Evolutionary conservation across 345 rosid genomes (phyloP), one percentile per base, ranked within the genome.

Genomic region (Populus deltoides): DNA sequence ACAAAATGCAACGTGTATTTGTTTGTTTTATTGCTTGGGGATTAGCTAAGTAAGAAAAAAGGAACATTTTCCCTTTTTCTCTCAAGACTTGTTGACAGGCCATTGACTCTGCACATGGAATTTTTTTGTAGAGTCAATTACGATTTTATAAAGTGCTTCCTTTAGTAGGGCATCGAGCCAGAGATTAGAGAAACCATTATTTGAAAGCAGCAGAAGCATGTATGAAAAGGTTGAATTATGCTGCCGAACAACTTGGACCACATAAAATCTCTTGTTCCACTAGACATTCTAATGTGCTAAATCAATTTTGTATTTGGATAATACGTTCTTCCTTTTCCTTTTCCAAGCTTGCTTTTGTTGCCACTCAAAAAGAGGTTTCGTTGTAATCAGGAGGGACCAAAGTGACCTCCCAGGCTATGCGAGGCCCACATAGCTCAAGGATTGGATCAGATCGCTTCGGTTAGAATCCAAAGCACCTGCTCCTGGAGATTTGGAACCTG

Each of bases 391-490:
- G 75, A 75, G 63, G 76, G 77, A 57, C 83, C 75, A 20, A 65
- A 53, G 22, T 20, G 78, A 66, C 72, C 83, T 45, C 75, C 80
- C 2, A 7, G 41, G 55, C 63, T 6, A 35, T 22, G 27, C 41
- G 51, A 18, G 62, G 79, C 47, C 72, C 76, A 24, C 38, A 8
- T 61, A 16, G n/a, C 16, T 24, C 29, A 53, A 38, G 2, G 12
- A 35, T 55, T 29, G 25, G 63, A 77, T 47, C 77, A 78, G 22
- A 10, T 66, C 69, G 78, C 78, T 78, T 77, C 71, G 43, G 74
- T 8, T 41, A 75, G 82, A 81, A 87, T 85, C 86, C 88, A 63
- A 85, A 85, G 88, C 90, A 70, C 45, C 67, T n/a, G 24, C 12
- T 29, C 17, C 55, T 62, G 51, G 53, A 47, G 39, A 45, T 35